Percentiles rank a stretch among this genome's conserved stretches.
phyloP scores from a whole-genome alignment of 2,329 filamentous ascomycete genomes.

The Fusarium praegraminearum region DNA sequence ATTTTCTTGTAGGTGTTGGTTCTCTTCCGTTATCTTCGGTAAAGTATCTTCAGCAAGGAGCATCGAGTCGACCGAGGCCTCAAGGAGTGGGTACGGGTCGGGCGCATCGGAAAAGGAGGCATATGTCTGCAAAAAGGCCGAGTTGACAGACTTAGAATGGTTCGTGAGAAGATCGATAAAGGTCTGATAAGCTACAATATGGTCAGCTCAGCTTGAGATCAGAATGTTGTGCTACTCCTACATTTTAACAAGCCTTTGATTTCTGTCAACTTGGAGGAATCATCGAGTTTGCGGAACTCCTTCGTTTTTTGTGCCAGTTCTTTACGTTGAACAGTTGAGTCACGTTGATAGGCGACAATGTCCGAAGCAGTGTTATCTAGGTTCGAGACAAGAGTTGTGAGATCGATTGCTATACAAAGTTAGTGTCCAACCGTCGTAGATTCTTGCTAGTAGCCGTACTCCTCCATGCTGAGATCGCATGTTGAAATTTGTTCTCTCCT shows the following conservation, averaged over 20 bases:
- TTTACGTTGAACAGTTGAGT: constrained; percentile 95
- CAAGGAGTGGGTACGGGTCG: constrained; percentile 94
- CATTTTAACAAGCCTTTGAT: constrained; percentile 91
- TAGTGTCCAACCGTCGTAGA: constrained; percentile 20
- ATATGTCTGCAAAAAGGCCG: constrained; percentile 92
- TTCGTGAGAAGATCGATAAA: constrained; percentile 98
- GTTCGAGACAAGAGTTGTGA: constrained; percentile 83
- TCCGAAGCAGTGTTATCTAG: constrained; percentile 96
- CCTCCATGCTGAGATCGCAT: constrained; percentile 95
- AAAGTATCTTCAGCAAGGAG: constrained; percentile 92
- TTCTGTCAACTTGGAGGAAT: constrained; percentile 85
- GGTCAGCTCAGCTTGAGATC: constrained; percentile 17
- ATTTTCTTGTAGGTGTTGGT: constrained; percentile 84
- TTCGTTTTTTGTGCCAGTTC: constrained; percentile 99
- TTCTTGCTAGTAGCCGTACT: constrained; percentile 64
- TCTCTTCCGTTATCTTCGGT: constrained; percentile 89
- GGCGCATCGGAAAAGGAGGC: constrained; percentile 94
- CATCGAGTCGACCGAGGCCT: constrained; percentile 95
- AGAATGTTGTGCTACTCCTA: constrained; percentile 49
- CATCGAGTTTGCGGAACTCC: constrained; percentile 94
- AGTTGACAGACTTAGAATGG: constrained; percentile 94
- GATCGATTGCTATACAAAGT: constrained; percentile 77
- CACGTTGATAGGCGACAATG: constrained; percentile 91
- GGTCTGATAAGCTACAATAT: constrained; percentile 82
- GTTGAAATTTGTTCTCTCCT: constrained; percentile 93